Evolutionary conservation across 345 rosid species (phyloP), one percentile per base, ranked within the genome.

Genomic region (Aurinia saxatilis): DNA sequence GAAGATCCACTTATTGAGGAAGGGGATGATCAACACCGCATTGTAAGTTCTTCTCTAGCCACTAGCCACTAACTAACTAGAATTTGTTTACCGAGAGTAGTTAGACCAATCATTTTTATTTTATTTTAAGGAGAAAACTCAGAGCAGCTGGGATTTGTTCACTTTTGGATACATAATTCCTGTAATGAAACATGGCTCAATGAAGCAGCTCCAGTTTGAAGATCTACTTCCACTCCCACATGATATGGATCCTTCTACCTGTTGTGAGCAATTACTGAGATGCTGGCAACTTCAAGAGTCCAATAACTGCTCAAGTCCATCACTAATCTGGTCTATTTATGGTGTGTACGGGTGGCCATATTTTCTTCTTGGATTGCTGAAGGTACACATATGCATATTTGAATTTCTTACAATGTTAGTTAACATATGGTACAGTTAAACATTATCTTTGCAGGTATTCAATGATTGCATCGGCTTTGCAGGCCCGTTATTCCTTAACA

Each of bases 321-420:
- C 88, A 61, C 80, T 91, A 46, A 58, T 88, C 38, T 80, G 77
- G 78, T 87, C 92, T 63, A 86, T 91, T n/a, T 82, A 65, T 67
- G 66, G 63, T 66, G 92, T 88, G n/a, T 84, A 88, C 67, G 95
- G 96, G 37, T 85, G 85, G 91, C 80, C 85, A 13, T 91, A 88
- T 71, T 60, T 88, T 65, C 63, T 81, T 50, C 84, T 91, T 29
- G 96, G 96, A 68, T 44, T 91, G 37, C 47, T 91, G 35, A 91
- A 86, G 96, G 98, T 88, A 77, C 65, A 34, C 12, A 11, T 50
- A 8, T 63, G 8, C 66, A 31, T 35, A 3, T 65, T 25, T 58
- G 13, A 25, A 5, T 27, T 44, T 65, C 60, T 50, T 15, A 16
- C 14, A 33, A 31, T 47, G 21, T 50, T 46, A 34, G 39, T 38